Base-by-base conservation (phyloP, 1,284 basidiomycete species). In the Ustilago loliicola region DNA sequence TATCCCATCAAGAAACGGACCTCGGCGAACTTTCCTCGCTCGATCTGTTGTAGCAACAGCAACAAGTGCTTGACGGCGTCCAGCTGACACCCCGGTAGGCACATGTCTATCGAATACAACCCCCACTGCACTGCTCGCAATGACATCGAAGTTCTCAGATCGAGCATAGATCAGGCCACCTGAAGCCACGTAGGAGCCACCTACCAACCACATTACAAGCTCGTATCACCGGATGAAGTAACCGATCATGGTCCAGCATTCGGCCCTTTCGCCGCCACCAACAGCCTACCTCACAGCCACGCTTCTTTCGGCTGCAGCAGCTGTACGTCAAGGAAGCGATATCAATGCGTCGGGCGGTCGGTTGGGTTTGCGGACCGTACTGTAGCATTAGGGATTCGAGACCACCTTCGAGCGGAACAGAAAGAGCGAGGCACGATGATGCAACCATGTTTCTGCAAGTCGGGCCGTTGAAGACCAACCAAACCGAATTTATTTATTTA, bases 401-500 rank as follows among this genome's bases (percentile, higher is more conserved):
- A 45, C 40, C 40, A 45, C 19, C 17, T 17, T 45, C n/a, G 13
- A 45, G n/a, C 9, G 25, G 17, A 25, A 27, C 23, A 17, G 23
- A 4, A 23, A 21, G 15, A 55, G 32, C 53, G 32, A 55, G 23
- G 53, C 34, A 13, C 36, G 29, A 59, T 59, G 57, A 59, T 59
- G 57, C 57, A 50, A 59, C 45, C 11, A 25, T 59, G 8, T 32
- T 50, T 59, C 57, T 21, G 2, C 10, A 4, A 21, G 48, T 25
- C 48, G 23, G 32, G 3, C 36, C 53, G 53, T 55, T 40, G 21
- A 55, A 40, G 53, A 38, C 53, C 53, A 21, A 55, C n/a, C 11
- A n/a, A 45, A 45, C n/a, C n/a, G 42, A 50, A 50, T 13, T 51
- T 55, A 42, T 56, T 56, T 42, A 27, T 23, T n/a, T n/a, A n/a